Base-by-base conservation (phyloP, 257 asterid genomes). In the Eucommia ulmoides region DNA sequence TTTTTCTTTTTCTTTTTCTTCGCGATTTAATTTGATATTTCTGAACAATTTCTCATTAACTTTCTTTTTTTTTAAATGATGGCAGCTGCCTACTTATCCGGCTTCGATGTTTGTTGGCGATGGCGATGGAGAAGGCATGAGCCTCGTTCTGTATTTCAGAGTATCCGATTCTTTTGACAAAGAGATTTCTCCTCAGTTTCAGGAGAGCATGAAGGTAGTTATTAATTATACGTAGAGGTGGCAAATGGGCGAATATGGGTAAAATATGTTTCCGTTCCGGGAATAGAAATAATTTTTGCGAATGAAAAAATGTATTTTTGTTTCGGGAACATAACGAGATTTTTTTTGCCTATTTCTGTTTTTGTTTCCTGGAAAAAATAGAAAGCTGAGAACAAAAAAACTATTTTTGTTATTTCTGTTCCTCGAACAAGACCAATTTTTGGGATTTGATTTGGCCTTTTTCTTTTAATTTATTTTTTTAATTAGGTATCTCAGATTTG, bases 41-140 rank as follows among this genome's bases (percentile, higher is more conserved):
- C n/a, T n/a, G n/a, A n/a, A n/a, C n/a, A n/a, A n/a, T n/a, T n/a
- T n/a, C n/a, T n/a, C n/a, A n/a, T n/a, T n/a, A n/a, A n/a, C n/a
- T n/a, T n/a, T n/a, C n/a, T n/a, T n/a, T n/a, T n/a, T n/a, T n/a
- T n/a, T n/a, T n/a, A n/a, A n/a, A n/a, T n/a, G n/a, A 24, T 64
- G 23, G 54, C 85, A 88, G 97, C 77, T 88, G 61, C 97, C 97
- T 22, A 50, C 71, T 33, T 84, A 84, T 66, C 89, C 94, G 19
- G 89, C 93, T 62, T 75, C 89, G 25, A 58, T 88, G 72, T 82
- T 84, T 65, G 81, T 51, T 22, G 89, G 95, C 44, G 85, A 84
- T 14, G 61, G 70, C 18, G 97, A 88, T 19, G 97, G 97, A 8
- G 89, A 82, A 52, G 95, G 97, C 54, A 65, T 69, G 69, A 88